Evolutionary conservation across 129 eudicot genomes (phyloP).

Genomic region (Cynara cardunculus): DNA sequence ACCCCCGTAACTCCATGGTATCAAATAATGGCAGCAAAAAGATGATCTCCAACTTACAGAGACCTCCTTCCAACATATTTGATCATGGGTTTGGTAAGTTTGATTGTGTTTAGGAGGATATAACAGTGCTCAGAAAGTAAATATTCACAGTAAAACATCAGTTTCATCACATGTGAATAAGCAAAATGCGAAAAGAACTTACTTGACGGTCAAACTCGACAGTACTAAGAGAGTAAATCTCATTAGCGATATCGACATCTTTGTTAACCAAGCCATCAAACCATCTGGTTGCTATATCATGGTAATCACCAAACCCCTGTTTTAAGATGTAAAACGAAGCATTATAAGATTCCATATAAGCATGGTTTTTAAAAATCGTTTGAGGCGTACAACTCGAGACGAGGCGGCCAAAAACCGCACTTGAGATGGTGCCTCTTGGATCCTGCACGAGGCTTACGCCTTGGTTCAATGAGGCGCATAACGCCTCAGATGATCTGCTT

Average conservation of each 20-base stretch:
- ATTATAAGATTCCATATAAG: background rate
- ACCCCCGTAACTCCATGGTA: background rate
- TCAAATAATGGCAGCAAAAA: no score
- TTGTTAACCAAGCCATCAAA: constrained; percentile 71
- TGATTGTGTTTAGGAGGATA: background rate
- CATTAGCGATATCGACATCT: constrained; percentile 64
- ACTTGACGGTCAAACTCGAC: constrained; percentile 97
- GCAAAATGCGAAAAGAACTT: constrained; percentile 17
- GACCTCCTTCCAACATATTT: background rate
- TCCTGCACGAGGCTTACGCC: no score
- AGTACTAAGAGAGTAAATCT: constrained; percentile 70
- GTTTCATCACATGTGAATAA: background rate
- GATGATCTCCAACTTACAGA: background rate
- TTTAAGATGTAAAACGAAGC: constrained; percentile 12
- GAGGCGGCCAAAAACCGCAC: no score
- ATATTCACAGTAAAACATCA: background rate
- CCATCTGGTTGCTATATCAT: constrained; percentile 62
- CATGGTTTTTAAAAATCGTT: no score
- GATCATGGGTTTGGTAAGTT: background rate
- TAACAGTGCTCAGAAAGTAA: background rate
- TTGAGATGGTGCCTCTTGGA: no score
- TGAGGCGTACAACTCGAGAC: no score
- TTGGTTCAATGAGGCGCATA: no score
- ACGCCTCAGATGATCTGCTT: no score
- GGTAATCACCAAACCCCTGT: constrained; percentile 40